Evolutionary conservation across 1,139 yeast genomes (phyloP), one percentile per base, ranked within the genome.

Genomic region (Protomyces inundatus): DNA sequence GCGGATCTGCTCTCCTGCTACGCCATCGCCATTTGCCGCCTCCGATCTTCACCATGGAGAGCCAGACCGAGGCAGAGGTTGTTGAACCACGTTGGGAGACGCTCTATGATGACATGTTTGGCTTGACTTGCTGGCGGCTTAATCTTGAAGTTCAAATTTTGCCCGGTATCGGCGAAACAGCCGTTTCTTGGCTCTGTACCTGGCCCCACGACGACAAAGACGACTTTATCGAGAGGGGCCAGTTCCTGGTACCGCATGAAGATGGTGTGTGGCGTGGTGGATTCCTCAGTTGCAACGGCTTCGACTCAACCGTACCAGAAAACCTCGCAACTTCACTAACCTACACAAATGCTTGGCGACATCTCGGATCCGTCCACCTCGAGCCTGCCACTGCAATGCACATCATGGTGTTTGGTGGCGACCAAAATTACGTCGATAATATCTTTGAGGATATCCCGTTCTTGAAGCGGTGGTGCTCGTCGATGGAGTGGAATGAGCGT

Each of bases 201-300:
- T 58, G 62, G 62, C 62, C 62, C 9, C 62, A 58, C 32, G 56
- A 51, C 30, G 62, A 52, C 36, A 58, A 52, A 52, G 62, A 39
- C 12, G 62, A 58, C 45, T 39, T 39, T 9, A n/a, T 51, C 12
- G 62, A 58, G 45, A 36, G 51, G 16, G 62, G 62, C 14, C 51
- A 40, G 10, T 58, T 58, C 16, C 56, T 55, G 6, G 62, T 58
- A 7, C 56, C 62, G 2, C 42, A 58, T 39, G 39, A 51, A 6
- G 56, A 50, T 14, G 56, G 52, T 10, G 42, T 33, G n/a, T 58
- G 62, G 62, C 62, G 62, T 6, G 62, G 62, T 0, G 62, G 62
- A 4, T 58, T 58, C 56, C 52, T 58, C 56, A 58, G 62, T 14
- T 58, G 62, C 45, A 58, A 58, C 16, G 62, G 62, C 7, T 58